Evolutionary conservation across 2,329 filamentous ascomycete species (phyloP), one percentile per base, ranked within the genome.

Genomic region (Colletotrichum filicis): DNA sequence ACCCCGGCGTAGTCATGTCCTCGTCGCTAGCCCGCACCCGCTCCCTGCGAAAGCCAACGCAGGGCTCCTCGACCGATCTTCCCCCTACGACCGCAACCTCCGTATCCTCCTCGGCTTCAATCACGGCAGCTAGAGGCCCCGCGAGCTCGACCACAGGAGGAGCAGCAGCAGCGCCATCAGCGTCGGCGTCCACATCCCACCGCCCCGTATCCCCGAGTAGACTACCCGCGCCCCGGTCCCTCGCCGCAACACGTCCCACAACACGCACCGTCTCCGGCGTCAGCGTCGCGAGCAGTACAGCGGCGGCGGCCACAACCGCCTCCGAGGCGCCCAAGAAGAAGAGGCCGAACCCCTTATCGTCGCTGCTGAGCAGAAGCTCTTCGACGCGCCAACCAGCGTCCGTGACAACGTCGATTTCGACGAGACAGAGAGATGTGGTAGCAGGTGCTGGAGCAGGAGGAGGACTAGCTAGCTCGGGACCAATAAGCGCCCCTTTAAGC

Each of bases 11-110:
- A 55, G 77, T 57, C 68, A 87, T 86, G 85, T 84, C 85, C 59
- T 85, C 85, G 8, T 78, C 79, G 28, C 76, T 87, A 74, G 80
- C 83, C 66, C 85, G 87, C 65, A 82, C 86, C 35, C 84, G 86
- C 22, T 88, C 88, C 3, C 76, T 89, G 68, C 87, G 87, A 46
- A 86, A 86, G 71, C 86, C 83, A 22, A 76, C 79, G 2, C 66
- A 82, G 11, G 53, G 79, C 22, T 71, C 76, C 19, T 73, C 77
- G 5, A 72, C 74, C 42, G 73, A 72, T 35, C 73, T 75, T 57
- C 59, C 68, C 28, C 58, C 66, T n/a, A 22, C 68, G 52, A 52
- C 59, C 8, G 22, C 69, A 14, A 26, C 68, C 6, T 57, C 68
- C 11, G 7, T 66, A 19, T 35, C 68, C 22, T 35, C 68, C 12